These are phyloP conservation scores for Lactifluus echinatus DNA, from an alignment of 768 basidiomycete genomes.

Conservation along the genomic window DNA sequence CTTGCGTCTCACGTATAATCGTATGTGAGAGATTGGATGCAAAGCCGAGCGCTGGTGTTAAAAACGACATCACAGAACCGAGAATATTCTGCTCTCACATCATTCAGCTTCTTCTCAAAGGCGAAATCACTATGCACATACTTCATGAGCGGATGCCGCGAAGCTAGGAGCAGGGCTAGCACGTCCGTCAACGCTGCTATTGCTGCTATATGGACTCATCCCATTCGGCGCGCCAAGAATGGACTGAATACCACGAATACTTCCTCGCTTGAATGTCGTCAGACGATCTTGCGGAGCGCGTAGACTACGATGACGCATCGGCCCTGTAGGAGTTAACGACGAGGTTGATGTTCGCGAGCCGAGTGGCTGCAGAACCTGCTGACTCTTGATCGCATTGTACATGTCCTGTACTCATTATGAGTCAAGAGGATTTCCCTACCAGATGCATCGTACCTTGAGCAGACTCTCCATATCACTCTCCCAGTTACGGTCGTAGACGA, in stretches of 20 bases:
- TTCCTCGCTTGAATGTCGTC: constrained; percentile 77
- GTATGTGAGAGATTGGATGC: constrained; percentile 93
- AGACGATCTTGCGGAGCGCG: constrained; percentile 61
- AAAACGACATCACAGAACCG: constrained; percentile 57
- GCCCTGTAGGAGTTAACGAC: constrained; percentile 46
- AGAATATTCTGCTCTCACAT: constrained; percentile 40
- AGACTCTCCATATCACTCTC: constrained; percentile 79
- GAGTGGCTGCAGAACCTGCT: constrained; percentile 82
- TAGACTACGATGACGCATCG: constrained; percentile 60
- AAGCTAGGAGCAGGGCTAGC: constrained; percentile 94
- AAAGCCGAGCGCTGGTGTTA: constrained; percentile 87
- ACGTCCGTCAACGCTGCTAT: constrained; percentile 76
- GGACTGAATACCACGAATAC: constrained; percentile 80
- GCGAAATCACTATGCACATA: constrained; percentile 25
- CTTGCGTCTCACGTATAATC: constrained; percentile 91
- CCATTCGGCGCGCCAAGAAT: constrained; percentile 59
- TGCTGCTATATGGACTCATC: constrained; percentile 78
- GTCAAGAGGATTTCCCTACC: neutral
- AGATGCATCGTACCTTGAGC: constrained; percentile 54
- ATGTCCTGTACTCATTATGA: constrained; percentile 59
- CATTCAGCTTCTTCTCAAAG: neutral
- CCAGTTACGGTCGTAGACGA: constrained; percentile 61
- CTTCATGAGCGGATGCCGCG: constrained; percentile 82
- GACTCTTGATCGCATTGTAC: constrained; percentile 83
- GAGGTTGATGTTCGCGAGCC: constrained; percentile 44